phyloP scores from a whole-genome alignment of 306 rosid genomes.

The Macrotyloma uniflorum region DNA sequence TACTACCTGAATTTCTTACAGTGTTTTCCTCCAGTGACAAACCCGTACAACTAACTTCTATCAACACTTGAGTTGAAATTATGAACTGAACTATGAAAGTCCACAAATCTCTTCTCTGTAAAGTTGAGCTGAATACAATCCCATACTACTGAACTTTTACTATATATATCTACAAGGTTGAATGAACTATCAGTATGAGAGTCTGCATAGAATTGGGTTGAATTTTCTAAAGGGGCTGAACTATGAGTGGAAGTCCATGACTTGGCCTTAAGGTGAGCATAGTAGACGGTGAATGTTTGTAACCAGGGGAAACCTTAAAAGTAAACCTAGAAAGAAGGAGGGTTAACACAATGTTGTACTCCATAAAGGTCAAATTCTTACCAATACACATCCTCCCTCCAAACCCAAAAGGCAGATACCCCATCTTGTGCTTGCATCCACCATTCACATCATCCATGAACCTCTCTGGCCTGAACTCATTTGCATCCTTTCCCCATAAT shows the following conservation, averaged over 20 bases:
- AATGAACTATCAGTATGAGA: background rate
- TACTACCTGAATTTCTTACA: too few relatives aligned
- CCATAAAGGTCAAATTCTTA: conserved; percentile 76
- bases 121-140: background rate
- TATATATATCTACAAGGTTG: background rate
- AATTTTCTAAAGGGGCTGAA: conserved; percentile 45
- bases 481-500: conserved; percentile 81
- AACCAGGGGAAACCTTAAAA: conserved; percentile 61
- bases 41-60: too few relatives aligned
- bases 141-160: background rate
- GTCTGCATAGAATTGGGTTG: background rate
- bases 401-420: conserved; percentile 85
- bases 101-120: background rate
- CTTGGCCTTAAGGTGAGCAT: conserved; percentile 80
- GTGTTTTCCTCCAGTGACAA: too few relatives aligned
- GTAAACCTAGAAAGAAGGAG: conserved; percentile 67
- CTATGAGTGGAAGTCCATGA: conserved; percentile 47
- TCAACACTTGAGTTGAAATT: too few relatives aligned
- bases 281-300: conserved; percentile 69
- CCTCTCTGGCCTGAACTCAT: conserved; percentile 66
- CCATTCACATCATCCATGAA: conserved; percentile 61
- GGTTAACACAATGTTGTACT: conserved; percentile 75
- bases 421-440: conserved; percentile 89
- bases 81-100: too few relatives aligned
- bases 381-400: conserved; percentile 98